A percentile compares a stretch with the other conserved stretches of the same genome.
phyloP scores from a whole-genome alignment of 352 stramenopile genomes.

The Phytophthora agathidicida region DNA sequence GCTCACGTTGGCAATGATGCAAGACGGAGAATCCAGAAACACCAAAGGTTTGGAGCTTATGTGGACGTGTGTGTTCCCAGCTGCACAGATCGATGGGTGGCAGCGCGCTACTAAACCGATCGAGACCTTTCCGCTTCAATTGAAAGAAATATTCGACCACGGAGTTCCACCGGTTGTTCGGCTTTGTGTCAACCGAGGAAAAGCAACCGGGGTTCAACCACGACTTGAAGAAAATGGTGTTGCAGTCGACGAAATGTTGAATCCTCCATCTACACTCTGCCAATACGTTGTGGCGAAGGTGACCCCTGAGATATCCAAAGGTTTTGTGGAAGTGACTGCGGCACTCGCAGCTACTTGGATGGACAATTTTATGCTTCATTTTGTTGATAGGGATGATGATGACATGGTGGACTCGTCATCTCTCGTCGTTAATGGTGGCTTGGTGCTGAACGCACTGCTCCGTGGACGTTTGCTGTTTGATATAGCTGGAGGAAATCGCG shows the following conservation, averaged over 20 bases:
- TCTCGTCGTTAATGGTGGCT: background rate
- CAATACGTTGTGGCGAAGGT: background rate
- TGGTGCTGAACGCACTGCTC: background rate
- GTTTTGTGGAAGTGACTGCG: background rate
- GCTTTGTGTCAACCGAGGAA: background rate
- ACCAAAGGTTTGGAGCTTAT: no score
- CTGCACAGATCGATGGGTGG: background rate
- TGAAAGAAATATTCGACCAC: background rate
- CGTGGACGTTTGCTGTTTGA: background rate
- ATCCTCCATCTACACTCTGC: background rate
- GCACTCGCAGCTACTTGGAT: background rate
- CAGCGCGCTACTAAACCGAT: background rate
- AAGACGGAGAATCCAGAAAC: no score
- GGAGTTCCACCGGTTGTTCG: background rate
- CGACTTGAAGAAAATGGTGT: background rate
- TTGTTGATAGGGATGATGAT: background rate
- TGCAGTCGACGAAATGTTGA: background rate
- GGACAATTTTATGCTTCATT: background rate
- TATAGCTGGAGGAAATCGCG: background rate
- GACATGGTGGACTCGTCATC: background rate
- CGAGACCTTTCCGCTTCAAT: background rate
- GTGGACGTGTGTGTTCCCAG: background rate
- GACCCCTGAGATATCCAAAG: background rate
- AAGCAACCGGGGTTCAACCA: background rate
- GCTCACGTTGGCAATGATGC: no score